Conservation (phyloP, 2,329 filamentous ascomycete genomes). For the Alternaria sp. region DNA sequence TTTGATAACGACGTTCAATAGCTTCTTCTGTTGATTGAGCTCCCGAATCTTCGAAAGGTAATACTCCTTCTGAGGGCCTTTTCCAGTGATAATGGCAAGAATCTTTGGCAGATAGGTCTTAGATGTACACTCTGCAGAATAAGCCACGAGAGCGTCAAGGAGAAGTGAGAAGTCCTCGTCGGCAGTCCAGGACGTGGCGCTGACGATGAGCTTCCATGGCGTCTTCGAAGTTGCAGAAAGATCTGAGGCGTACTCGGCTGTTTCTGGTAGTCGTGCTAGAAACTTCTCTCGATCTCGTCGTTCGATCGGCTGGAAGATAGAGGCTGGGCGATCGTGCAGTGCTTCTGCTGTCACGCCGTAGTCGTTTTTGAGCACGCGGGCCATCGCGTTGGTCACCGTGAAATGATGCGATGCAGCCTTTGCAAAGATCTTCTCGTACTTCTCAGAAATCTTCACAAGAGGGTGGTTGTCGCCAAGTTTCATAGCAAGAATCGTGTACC, state of each 20-base stretch:
- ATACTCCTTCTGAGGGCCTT: constrained; percentile 80
- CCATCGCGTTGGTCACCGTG: constrained; percentile 91
- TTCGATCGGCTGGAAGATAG: constrained; percentile 76
- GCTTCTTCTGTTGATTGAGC: constrained; percentile 66
- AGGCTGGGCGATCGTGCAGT: constrained; percentile 75
- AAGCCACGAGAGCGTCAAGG: constrained; percentile 78
- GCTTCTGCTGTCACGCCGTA: constrained; percentile 71
- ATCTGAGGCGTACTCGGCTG: constrained; percentile 63
- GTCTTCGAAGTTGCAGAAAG: constrained; percentile 59
- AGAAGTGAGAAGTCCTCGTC: constrained; percentile 94
- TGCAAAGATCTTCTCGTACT: constrained; percentile 78
- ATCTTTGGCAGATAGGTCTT: constrained; percentile 66
- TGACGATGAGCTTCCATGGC: constrained; percentile 75
- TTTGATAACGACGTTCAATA: constrained; percentile 73
- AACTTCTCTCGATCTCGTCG: constrained; percentile 57
- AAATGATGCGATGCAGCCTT: constrained; percentile 75
- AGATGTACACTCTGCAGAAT: constrained; percentile 64
- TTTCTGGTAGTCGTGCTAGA: constrained; percentile 70
- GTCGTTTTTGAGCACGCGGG: constrained; percentile 69
- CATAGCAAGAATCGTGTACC: constrained; percentile 85
- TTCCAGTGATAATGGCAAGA: constrained; percentile 92
- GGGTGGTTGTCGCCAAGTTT: constrained; percentile 70
- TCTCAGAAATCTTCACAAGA: constrained; percentile 76
- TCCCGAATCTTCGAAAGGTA: constrained; percentile 72
- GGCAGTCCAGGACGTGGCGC: constrained; percentile 95